Evolutionary conservation across 345 rosid genomes (phyloP), one percentile per base, ranked within the genome.

Genomic region (Hibiscus syriacus): DNA sequence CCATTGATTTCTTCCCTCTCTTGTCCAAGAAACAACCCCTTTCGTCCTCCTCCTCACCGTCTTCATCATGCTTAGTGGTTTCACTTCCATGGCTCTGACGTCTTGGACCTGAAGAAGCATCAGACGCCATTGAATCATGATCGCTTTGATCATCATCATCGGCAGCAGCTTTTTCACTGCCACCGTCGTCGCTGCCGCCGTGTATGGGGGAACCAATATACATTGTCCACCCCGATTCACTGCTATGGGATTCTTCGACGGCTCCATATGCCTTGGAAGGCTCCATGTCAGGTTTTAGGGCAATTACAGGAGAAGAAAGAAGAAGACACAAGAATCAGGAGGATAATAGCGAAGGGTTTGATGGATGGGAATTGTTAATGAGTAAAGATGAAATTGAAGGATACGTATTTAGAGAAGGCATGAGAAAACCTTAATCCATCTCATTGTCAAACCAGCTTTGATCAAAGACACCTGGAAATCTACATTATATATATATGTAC

Each of bases 221-320:
- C 91, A 74, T 84, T 17, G 91, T 86, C 91, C 91, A 86, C 22
- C 91, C 91, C 14, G 91, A 86, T 73, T 86, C 91, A 71, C 79
- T 68, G 68, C 86, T 84, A 39, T 79, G 76, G 75, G 86, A 76
- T 76, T 80, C 89, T 70, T 85, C 91, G 53, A 59, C 39, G 5
- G 63, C 82, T 73, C 82, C 86, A 64, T 64, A 57, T 25, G 66
- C 27, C 39, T 81, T 58, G 77, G 87, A 79, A 69, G 90, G 59
- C 70, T 81, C 90, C 90, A 52, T 52, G 81, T 77, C 26, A 14
- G 66, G 52, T 2, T 8, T 49, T 39, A 53, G 41, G 49, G 27
- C 39, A 68, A 66, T n/a, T 20, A 11, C 46, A 56, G 54, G 22
- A 17, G 45, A 16, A 3, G 17, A 10, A 17, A 56, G 17, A 14